Conservation (phyloP, 2,329 filamentous ascomycete species). For the Taxawa tesnikishii region DNA sequence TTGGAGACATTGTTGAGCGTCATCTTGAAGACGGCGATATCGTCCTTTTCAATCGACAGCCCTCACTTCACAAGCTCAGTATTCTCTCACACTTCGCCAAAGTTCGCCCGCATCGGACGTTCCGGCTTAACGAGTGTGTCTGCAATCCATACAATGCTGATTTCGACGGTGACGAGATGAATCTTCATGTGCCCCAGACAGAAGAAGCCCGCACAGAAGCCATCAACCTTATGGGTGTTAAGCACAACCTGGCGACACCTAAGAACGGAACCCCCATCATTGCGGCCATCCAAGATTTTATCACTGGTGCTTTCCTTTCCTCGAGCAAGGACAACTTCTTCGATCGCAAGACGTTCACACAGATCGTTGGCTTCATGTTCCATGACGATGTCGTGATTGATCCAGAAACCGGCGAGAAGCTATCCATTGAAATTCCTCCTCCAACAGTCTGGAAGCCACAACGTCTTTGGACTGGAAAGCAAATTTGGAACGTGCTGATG, state of each 20-base stretch:
- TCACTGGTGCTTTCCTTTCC: constrained; percentile 83
- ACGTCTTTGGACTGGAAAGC: constrained; percentile 90
- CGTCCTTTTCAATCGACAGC: constrained; percentile 95
- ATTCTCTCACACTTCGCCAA: constrained; percentile 95
- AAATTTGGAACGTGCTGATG: constrained; percentile 87
- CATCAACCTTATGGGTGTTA: constrained; percentile 93
- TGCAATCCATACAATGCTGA: constrained; percentile 98
- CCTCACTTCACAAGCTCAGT: constrained; percentile 94
- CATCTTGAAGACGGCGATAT: constrained; percentile 93
- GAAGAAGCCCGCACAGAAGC: constrained; percentile 94
- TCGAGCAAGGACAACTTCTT: constrained; percentile 91
- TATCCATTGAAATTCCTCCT: constrained; percentile 70
- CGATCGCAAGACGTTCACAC: constrained; percentile 75
- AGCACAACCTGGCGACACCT: constrained; percentile 88
- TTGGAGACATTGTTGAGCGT: constrained; percentile 84
- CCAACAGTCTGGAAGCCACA: constrained; percentile 79
- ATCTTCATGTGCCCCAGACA: constrained; percentile 92
- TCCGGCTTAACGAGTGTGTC: constrained; percentile 94
- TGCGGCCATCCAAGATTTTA: constrained; percentile 98
- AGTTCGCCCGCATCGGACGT: constrained; percentile 87
- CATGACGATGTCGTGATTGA: constrained; percentile 47
- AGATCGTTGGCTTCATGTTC: constrained; percentile 90
- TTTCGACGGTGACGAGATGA: constrained; percentile 99
- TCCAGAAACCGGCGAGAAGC: constrained; percentile 32
- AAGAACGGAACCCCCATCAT: constrained; percentile 98